A percentile compares a stretch with the other conserved stretches of the same genome.
Conservation (phyloP, 306 rosid genomes). For the Sphenostylis stenocarpa region DNA sequence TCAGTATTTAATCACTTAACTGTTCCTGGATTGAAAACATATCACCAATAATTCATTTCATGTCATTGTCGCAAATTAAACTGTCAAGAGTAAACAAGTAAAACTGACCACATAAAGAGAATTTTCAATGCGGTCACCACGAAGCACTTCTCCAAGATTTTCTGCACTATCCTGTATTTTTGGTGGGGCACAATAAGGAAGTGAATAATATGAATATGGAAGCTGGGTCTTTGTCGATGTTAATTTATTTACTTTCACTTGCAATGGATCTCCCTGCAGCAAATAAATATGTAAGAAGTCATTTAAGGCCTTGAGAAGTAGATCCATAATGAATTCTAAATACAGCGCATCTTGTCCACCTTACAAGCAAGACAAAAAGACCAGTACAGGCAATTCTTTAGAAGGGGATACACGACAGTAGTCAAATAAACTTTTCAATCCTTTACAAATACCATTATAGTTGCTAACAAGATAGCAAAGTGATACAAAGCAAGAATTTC, state of each 20-base stretch:
- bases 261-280: conserved; percentile 81
- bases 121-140: conserved; percentile 98
- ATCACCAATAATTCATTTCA: conserved; percentile 3
- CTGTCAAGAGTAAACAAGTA: not conserved
- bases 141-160: conserved; percentile 98
- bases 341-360: not conserved
- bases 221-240: conserved; percentile 98
- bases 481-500: not conserved
- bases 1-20: not conserved
- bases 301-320: not conserved
- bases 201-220: conserved; percentile 88
- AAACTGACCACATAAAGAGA: conserved; percentile 80
- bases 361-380: conserved; percentile 1
- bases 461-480: not conserved
- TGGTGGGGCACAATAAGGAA: conserved; percentile 62
- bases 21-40: conserved; percentile 12
- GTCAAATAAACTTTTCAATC: not conserved
- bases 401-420: not conserved
- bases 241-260: conserved; percentile 94
- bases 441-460: not conserved
- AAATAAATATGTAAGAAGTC: conserved; percentile 21
- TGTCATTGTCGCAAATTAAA: not conserved
- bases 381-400: not conserved
- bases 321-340: not conserved
- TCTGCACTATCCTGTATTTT: conserved; percentile 87